phyloP scores from a whole-genome alignment of 306 rosid genomes.

The Notholithocarpus densiflorus region DNA sequence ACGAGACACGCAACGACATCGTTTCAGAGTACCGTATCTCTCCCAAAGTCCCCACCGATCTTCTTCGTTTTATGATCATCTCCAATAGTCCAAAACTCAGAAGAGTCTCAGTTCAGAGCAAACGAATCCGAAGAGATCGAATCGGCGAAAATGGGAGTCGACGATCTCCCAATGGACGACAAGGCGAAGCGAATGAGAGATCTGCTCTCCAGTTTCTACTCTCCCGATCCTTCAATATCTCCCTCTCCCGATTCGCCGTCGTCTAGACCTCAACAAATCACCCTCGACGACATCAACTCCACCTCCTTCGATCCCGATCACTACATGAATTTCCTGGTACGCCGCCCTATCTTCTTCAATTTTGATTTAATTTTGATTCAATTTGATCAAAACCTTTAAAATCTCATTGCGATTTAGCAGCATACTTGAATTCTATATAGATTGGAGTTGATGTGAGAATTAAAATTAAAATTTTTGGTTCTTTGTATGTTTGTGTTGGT shows the following conservation, averaged over 20 bases:
- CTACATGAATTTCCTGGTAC: constrained; percentile 81
- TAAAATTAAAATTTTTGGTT: background rate
- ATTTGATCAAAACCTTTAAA: no score
- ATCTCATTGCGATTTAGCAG: background rate
- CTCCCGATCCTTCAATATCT: constrained; percentile 66
- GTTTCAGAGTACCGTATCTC: no score
- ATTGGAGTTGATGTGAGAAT: background rate
- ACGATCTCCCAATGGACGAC: constrained; percentile 61
- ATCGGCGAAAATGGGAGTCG: constrained; percentile 52
- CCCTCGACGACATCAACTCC: constrained; percentile 80
- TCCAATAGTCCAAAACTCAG: constrained; percentile 5
- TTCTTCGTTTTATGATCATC: background rate
- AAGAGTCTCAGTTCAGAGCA: constrained; percentile 7
- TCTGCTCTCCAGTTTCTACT: constrained; percentile 91
- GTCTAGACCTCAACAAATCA: constrained; percentile 32
- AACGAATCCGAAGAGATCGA: background rate
- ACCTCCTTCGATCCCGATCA: constrained; percentile 76
- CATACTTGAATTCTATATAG: no score
- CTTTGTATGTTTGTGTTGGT: background rate
- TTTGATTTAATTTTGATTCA: no score
- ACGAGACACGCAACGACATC: no score
- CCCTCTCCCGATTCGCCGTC: constrained; percentile 28
- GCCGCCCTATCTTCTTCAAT: background rate
- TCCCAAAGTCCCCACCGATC: no score
- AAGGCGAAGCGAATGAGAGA: constrained; percentile 94